Percentiles rank a stretch among this genome's conserved stretches.
phyloP scores from a whole-genome alignment of 208 protist genomes.

The Phytomonas francai region DNA sequence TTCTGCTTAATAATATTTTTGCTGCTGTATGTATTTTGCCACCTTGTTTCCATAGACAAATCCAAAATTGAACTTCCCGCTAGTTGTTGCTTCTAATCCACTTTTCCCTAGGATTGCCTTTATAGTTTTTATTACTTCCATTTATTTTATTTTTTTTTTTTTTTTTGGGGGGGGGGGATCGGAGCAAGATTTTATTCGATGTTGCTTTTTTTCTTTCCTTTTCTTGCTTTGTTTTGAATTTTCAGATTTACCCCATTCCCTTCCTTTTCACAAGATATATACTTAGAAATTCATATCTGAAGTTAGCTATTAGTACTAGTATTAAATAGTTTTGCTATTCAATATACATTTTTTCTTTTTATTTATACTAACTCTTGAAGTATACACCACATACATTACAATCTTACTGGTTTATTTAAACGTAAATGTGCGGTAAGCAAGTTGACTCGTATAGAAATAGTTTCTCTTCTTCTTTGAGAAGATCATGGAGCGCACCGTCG shows the following conservation, averaged over 20 bases:
- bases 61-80: neutral
- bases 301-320: neutral
- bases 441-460: neutral
- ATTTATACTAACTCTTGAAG: slow-evolving; percentile 1
- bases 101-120: neutral
- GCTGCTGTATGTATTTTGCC: neutral
- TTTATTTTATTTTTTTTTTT: slow-evolving; percentile 1
- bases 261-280: neutral
- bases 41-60: neutral
- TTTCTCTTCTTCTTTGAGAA: neutral
- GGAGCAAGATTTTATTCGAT: neutral
- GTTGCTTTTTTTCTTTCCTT: slow-evolving; percentile 7
- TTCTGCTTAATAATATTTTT: slow-evolving; percentile 7
- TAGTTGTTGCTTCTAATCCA: neutral
- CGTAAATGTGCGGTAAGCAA: neutral
- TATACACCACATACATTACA: neutral
- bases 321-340: slow-evolving; percentile 10
- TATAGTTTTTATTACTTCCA: slow-evolving; percentile 6
- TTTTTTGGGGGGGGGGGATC: neutral
- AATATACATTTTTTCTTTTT: slow-evolving; percentile 10
- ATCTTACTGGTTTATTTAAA: neutral
- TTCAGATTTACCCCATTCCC: neutral
- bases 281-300: neutral
- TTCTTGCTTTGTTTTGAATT: slow-evolving; percentile 4
- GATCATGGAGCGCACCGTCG: neutral